Conservation (phyloP, 768 basidiomycete species). For the Nidularia pulvinata region DNA sequence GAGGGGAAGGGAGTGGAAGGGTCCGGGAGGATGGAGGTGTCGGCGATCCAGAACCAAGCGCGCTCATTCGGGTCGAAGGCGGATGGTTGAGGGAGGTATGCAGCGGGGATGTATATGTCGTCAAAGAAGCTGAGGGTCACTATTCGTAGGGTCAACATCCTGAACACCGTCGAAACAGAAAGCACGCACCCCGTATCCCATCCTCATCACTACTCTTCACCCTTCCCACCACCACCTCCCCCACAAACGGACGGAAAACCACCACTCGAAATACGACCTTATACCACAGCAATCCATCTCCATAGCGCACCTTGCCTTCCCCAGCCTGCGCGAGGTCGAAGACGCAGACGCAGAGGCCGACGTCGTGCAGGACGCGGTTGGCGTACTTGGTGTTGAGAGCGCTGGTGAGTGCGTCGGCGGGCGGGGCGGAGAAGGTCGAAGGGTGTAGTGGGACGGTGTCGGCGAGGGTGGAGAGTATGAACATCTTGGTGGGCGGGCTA, state of each 20-base stretch:
- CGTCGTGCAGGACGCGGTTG: conserved; percentile 86
- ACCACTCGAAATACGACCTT: conserved; percentile 89
- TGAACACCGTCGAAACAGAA: background rate
- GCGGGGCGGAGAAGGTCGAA: conserved; percentile 76
- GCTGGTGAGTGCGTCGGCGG: conserved; percentile 77
- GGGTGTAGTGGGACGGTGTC: conserved; percentile 93
- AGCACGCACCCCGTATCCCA: conserved; percentile 74
- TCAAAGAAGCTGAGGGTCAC: conserved; percentile 93
- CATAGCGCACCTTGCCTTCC: conserved; percentile 93
- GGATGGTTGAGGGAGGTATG: conserved; percentile 79
- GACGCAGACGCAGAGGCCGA: conserved; percentile 89
- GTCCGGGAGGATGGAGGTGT: conserved; percentile 20
- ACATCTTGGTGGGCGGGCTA: no score
- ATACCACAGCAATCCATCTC: conserved; percentile 95
- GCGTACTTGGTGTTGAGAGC: conserved; percentile 97
- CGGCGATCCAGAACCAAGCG: conserved; percentile 82
- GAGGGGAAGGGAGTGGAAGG: background rate
- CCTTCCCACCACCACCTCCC: conserved; percentile 89
- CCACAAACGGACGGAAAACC: conserved; percentile 88
- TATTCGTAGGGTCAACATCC: conserved; percentile 19
- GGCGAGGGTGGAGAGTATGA: no score
- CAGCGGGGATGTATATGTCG: conserved; percentile 83
- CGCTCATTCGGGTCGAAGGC: conserved; percentile 85
- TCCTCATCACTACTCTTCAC: conserved; percentile 87
- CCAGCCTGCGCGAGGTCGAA: conserved; percentile 87